phyloP scores from a whole-genome alignment of 2,329 filamentous ascomycete species.

The Pseudopyricularia javanii region DNA sequence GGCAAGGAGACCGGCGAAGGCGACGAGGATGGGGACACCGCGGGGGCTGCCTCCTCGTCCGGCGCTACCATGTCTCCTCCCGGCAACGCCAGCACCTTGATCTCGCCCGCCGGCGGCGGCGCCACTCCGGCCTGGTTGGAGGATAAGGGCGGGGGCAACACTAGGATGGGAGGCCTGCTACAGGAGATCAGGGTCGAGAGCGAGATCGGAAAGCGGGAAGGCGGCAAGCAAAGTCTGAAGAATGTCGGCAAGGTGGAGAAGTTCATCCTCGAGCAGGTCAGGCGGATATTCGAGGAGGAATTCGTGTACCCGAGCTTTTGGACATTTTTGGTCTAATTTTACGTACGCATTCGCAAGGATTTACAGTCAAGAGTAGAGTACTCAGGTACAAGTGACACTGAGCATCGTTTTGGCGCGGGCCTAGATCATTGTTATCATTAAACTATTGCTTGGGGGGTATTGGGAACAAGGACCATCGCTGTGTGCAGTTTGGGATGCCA shows the following conservation, averaged over 20 bases:
- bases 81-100: background rate
- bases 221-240: constrained; percentile 88
- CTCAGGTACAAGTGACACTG: background rate
- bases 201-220: constrained; percentile 87
- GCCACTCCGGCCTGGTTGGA: background rate
- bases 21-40: constrained; percentile 8
- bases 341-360: background rate
- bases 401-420: background rate
- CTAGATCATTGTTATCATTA: background rate
- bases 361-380: background rate
- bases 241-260: constrained; percentile 98
- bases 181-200: constrained; percentile 95
- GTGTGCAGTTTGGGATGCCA: background rate
- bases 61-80: constrained; percentile 4
- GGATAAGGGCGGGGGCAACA: background rate
- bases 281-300: constrained; percentile 95
- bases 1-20: constrained; percentile 24
- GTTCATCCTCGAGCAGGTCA: constrained; percentile 92
- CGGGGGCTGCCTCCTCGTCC: constrained; percentile 24
- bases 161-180: constrained; percentile 58
- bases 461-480: background rate
- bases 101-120: background rate
- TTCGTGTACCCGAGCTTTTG: constrained; percentile 98
- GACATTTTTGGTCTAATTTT: constrained; percentile 71
- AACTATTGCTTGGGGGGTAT: background rate